Base-by-base conservation (phyloP, 257 asterid genomes). In the Linaria vulgaris region DNA sequence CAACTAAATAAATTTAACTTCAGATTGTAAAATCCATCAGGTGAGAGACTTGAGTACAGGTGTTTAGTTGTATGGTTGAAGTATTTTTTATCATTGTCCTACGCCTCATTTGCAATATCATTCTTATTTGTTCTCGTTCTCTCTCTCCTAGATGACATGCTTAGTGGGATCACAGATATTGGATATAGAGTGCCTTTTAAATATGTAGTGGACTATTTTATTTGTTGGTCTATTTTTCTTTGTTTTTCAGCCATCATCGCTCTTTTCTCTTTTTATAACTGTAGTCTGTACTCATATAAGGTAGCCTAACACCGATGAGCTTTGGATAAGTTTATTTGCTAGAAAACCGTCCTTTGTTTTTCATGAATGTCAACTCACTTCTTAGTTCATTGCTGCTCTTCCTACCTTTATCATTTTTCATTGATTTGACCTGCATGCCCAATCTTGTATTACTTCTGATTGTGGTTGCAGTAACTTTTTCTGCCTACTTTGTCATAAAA, bases 351-450 rank as follows among this genome's bases (percentile, higher is more conserved):
- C 38, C 19, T 24, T 49, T 62, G 12, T 47, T 37, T 43, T 43
- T 31, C 38, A 3, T 53, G 15, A 34, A 41, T 23, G 10, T 57
- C 56, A 57, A 31, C 45, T 12, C 60, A 24, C 58, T 50, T 30
- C 23, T 60, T 38, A 45, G 12, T 11, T 54, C 44, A 20, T 12
- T 37, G 63, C n/a, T 20, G 15, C 5, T 41, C 66, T 39, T 12
- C 38, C 19, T 19, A 19, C 38, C 52, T 43, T 44, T 41, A 56
- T 17, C 49, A 14, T 19, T 43, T 15, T 44, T 9, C 51, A 16
- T 61, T 63, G 20, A 7, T 9, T 30, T 44, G 58, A 53, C 27
- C 41, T 31, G 22, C 50, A n/a, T n/a, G n/a, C n/a, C n/a, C n/a
- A n/a, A n/a, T n/a, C n/a, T n/a, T n/a, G n/a, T n/a, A n/a, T n/a